These are phyloP conservation scores for Yamadazyma pseudoaaseri DNA, from an alignment of 1,139 yeast genomes.

Conservation along the genomic window DNA sequence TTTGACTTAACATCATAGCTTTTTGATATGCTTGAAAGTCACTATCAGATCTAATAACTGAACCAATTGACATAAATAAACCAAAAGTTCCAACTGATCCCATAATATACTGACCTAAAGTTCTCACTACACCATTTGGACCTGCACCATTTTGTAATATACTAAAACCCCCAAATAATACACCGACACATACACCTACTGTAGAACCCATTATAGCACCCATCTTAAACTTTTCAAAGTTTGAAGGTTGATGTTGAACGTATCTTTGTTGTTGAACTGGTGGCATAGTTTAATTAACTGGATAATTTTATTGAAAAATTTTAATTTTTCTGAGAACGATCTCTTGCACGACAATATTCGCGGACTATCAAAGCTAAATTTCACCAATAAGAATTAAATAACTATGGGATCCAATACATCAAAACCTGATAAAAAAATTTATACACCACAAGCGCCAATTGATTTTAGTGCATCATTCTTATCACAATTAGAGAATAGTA, in stretches of 20 bases:
- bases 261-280: constrained; percentile 79
- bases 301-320: neutral
- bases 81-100: constrained; percentile 98
- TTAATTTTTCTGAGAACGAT: neutral
- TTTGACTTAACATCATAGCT: constrained; percentile 37
- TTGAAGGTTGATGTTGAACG: constrained; percentile 77
- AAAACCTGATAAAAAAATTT: constrained; percentile 63
- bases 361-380: neutral
- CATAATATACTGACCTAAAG: constrained; percentile 92
- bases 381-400: constrained; percentile 2
- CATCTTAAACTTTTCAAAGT: constrained; percentile 96
- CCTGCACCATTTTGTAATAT: constrained; percentile 94
- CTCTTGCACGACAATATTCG: neutral
- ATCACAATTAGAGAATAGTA: constrained; percentile 66
- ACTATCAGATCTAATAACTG: constrained; percentile 81
- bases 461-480: constrained; percentile 71
- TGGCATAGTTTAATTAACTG: constrained; percentile 53
- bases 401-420: constrained; percentile 57
- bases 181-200: constrained; percentile 95
- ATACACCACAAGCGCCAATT: constrained; percentile 70
- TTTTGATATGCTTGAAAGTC: constrained; percentile 43
- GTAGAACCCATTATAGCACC: constrained; percentile 96
- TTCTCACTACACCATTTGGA: constrained; percentile 96
- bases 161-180: constrained; percentile 90
- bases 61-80: constrained; percentile 91